Percentiles rank a stretch among this genome's conserved stretches.
Conservation (phyloP, 2,329 filamentous ascomycete genomes). For the Colletotrichum sp. region DNA sequence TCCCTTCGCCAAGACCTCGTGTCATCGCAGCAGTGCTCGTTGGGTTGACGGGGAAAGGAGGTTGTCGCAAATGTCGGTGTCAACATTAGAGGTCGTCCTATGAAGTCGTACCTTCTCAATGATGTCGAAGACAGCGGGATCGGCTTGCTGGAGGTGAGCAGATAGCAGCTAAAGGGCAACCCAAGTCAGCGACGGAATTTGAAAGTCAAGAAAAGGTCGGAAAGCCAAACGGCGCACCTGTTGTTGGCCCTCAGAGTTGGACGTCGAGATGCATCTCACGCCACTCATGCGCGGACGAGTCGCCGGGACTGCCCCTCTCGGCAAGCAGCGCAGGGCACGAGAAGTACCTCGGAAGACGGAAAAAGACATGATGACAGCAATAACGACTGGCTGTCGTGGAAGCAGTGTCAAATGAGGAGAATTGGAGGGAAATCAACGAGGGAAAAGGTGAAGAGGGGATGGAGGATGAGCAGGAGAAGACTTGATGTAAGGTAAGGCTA, state of each 20-base stretch:
- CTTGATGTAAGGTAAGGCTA: background rate
- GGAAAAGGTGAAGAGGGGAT: background rate
- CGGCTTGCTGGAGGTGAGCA: slow-evolving; percentile 79
- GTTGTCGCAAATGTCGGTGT: background rate
- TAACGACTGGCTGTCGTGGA: background rate
- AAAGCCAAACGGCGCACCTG: slow-evolving; percentile 47
- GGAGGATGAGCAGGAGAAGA: background rate
- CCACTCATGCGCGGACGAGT: slow-evolving; percentile 2
- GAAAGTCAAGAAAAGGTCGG: background rate
- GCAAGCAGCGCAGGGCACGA: slow-evolving; percentile 50
- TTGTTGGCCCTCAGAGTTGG: slow-evolving; percentile 62
- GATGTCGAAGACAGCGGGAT: slow-evolving; percentile 86
- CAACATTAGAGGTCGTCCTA: background rate
- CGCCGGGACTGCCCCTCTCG: slow-evolving; percentile 31
- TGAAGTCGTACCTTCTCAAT: slow-evolving; percentile 76
- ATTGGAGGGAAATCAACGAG: background rate
- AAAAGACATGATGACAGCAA: slow-evolving; percentile 48
- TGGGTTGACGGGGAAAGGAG: background rate
- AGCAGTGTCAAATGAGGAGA: background rate
- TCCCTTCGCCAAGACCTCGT: background rate
- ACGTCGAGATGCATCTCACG: slow-evolving; percentile 49
- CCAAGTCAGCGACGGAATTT: background rate
- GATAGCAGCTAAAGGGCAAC: slow-evolving; percentile 71
- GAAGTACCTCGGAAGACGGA: slow-evolving; percentile 53
- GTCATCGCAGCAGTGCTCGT: background rate